Base-by-base conservation (phyloP, 75 land plant species). In the Pinus taeda region DNA sequence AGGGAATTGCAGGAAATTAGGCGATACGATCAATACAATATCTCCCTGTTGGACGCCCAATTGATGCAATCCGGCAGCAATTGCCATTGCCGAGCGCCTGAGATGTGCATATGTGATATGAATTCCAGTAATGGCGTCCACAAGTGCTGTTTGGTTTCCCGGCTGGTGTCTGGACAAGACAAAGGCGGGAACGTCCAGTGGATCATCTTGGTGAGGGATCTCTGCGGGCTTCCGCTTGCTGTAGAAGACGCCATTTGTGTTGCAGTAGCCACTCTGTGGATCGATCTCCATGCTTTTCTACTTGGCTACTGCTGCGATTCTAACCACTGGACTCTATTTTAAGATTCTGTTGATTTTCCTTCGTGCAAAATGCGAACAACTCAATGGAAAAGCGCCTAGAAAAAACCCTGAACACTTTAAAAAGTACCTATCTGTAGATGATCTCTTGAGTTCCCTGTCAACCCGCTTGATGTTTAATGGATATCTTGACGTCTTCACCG, bases 1-100 rank as follows among this genome's bases (percentile, higher is more conserved):
- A 13, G 84, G 84, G 77, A 75, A 90, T 39, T 60, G 53, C 57
- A 85, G 21, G 57, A 80, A 83, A 59, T 90, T 90, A 55, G 83
- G 63, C 3, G 74, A 30, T 21, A 90, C 58, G 66, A 90, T 29
- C 65, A 85, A 67, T 53, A 85, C 86, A 24, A 88, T 83, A 15
- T 85, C 82, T 63, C 88, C 84, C 14, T 77, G 49, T n/a, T 53
- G 11, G 72, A 90, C 36, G 22, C 88, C 88, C 4, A 79, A 58
- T 14, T 36, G 12, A 60, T 24, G 74, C 36, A 86, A 69, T 22
- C 79, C 79, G 13, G 60, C 57, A 55, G 89, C 83, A 56, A 76
- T 57, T 36, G 81, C 33, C 26, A n/a, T 14, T 8, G 70, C 61
- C 49, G 37, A 26, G 13, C 24, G 17, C 21, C 58, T 60, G 58